These are phyloP conservation scores for Aspergillus brasiliensis DNA, from an alignment of 2,329 filamentous ascomycete species.

Conservation along the genomic window DNA sequence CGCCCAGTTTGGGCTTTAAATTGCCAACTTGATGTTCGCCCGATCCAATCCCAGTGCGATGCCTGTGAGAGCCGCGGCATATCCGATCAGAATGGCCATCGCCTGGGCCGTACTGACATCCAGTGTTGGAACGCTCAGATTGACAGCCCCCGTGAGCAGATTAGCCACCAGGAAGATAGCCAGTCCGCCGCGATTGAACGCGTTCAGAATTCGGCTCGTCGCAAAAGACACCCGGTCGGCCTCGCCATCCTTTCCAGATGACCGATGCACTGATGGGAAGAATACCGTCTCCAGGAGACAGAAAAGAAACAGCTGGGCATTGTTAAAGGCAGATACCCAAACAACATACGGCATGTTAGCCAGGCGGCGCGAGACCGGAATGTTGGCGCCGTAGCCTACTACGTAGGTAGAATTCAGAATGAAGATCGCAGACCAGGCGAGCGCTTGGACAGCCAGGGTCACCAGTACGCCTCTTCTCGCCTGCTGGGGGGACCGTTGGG, in stretches of 20 bases:
- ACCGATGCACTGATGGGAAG: constrained; percentile 72
- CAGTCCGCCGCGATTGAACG: constrained; percentile 87
- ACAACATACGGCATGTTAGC: constrained; percentile 93
- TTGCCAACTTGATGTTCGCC: constrained; percentile 36
- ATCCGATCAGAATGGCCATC: constrained; percentile 74
- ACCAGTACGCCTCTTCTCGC: constrained; percentile 61
- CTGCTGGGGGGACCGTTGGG: constrained; percentile 45
- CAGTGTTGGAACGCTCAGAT: constrained; percentile 81
- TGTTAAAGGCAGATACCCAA: constrained; percentile 92
- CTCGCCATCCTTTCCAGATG: constrained; percentile 58
- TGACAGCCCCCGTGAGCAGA: constrained; percentile 83
- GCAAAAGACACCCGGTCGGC: constrained; percentile 65
- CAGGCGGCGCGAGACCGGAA: constrained; percentile 81
- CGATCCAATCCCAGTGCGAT: constrained; percentile 57
- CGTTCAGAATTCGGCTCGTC: constrained; percentile 78
- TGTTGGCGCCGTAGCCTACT: constrained; percentile 65
- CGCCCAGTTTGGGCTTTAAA: constrained; percentile 5
- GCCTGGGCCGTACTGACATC: constrained; percentile 65
- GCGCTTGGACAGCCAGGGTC: constrained; percentile 65
- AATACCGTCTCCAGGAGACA: constrained; percentile 75
- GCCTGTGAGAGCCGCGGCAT: constrained; percentile 67
- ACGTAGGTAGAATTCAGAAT: constrained; percentile 66
- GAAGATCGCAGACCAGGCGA: constrained; percentile 72
- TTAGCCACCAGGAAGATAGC: constrained; percentile 86
- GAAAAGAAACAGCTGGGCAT: constrained; percentile 76